Percentiles rank a stretch among this genome's conserved stretches.
phyloP scores from a whole-genome alignment of 2,329 filamentous ascomycete species.

The Aspergillus spinulosporus region DNA sequence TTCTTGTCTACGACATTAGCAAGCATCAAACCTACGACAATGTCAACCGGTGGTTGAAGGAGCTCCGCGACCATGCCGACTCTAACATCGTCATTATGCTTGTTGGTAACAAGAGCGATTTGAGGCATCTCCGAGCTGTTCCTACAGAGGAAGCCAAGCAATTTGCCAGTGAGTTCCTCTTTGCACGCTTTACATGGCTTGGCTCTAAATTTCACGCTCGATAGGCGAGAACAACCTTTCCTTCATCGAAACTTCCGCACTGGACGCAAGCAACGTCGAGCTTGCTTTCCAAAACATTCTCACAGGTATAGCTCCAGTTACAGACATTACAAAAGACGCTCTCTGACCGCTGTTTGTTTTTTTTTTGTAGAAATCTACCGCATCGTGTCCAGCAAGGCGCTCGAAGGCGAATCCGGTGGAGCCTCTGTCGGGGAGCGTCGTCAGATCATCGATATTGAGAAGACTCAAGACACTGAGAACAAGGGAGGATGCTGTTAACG shows the following conservation, averaged over 20 bases:
- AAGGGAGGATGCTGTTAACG: constrained; percentile 57
- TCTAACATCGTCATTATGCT: constrained; percentile 99
- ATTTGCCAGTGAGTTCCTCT: constrained; percentile 75
- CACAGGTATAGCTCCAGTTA: constrained; percentile 67
- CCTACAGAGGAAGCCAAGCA: constrained; percentile 97
- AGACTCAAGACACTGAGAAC: constrained; percentile 74
- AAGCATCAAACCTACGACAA: constrained; percentile 99
- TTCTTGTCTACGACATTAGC: constrained; percentile 99
- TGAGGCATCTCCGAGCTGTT: constrained; percentile 94
- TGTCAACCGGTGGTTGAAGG: constrained; percentile 98
- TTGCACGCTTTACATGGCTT: background rate
- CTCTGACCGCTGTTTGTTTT: constrained; percentile 6
- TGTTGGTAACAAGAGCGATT: constrained; percentile 99
- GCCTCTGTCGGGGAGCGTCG: constrained; percentile 76
- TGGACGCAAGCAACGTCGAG: constrained; percentile 98
- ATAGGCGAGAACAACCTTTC: constrained; percentile 95
- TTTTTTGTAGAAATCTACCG: constrained; percentile 84
- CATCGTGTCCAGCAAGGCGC: constrained; percentile 96
- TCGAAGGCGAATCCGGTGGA: constrained; percentile 81
- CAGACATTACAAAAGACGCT: background rate
- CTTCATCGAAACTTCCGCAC: constrained; percentile 98
- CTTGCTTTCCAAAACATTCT: constrained; percentile 99
- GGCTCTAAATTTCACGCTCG: constrained; percentile 24
- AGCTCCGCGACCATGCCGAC: constrained; percentile 95
- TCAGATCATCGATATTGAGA: constrained; percentile 80